Evolutionary conservation across 1,139 yeast species (phyloP), one percentile per base, ranked within the genome.

Genomic region (Diutina ranongensis): DNA sequence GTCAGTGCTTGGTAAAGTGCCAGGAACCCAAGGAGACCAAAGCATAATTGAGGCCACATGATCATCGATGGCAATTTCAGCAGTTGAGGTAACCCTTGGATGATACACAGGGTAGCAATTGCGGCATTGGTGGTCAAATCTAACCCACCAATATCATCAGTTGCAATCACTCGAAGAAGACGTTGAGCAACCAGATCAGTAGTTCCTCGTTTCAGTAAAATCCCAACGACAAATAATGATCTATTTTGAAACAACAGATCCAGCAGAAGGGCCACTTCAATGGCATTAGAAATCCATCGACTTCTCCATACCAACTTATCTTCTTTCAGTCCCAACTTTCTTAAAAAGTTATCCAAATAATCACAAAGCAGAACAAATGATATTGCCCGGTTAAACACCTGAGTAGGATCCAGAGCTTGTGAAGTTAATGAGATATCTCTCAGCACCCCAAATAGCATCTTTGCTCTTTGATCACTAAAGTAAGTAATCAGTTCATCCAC

Each of bases 391-490:
- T 78, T 74, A 38, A 74, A 70, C 46, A 76, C 69, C 50, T 70
- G 76, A 28, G 59, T 59, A 3, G 61, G 52, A 12, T 50, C 55
- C 16, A 45, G 44, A 46, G 65, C 72, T 0, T 58, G 52, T 2
- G 56, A 51, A 1, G 54, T 49, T 3, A 57, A 45, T 16, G 71
- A 25, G 65, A 67, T 34, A 36, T 82, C 89, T 53, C 87, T 78
- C n/a, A 80, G 79, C 50, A 85, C 67, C 0, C 95, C 95, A 63
- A 85, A 85, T 50, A 85, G 65, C 69, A 84, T 74, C 53, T 77
- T 79, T 3, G 85, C 82, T 56, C 89, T 72, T 47, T 83, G 86
- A 10, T 85, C 79, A 47, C 85, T 77, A 50, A 86, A 73, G 46
- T 75, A 76, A 3, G 65, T 68, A 52, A 84, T 75, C 1, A 83